These are phyloP conservation scores for Psophocarpus tetragonolobus DNA, from an alignment of 306 rosid species.

Conservation along the genomic window DNA sequence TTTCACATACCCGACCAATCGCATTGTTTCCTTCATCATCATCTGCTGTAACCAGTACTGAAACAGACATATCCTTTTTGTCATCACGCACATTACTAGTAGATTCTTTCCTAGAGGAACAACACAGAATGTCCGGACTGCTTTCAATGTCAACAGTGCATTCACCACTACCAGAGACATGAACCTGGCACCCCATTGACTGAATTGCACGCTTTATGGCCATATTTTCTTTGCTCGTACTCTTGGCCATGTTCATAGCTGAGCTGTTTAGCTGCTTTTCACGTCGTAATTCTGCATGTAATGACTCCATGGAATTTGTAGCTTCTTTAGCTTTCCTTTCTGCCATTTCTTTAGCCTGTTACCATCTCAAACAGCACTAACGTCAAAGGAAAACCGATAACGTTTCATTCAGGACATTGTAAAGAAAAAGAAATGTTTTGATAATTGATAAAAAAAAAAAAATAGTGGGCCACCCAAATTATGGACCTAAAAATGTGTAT, in stretches of 20 bases:
- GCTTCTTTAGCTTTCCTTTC: conserved; percentile 75
- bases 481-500: background rate
- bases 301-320: conserved; percentile 53
- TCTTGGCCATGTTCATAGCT: conserved; percentile 53
- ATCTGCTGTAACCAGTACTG: conserved; percentile 46
- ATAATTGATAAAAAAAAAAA: conserved; percentile 18
- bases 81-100: conserved; percentile 42
- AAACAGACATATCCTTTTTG: conserved; percentile 52
- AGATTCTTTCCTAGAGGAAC: conserved; percentile 49
- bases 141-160: conserved; percentile 71
- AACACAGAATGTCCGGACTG: conserved; percentile 35
- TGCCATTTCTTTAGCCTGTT: conserved; percentile 83
- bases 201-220: conserved; percentile 87
- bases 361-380: conserved; percentile 21
- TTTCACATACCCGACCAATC: conserved; percentile 63
- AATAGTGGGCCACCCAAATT: background rate
- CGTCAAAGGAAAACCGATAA: conserved; percentile 16
- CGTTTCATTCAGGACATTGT: conserved; percentile 8
- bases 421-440: conserved; percentile 11
- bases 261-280: conserved; percentile 73
- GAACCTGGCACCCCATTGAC: conserved; percentile 86
- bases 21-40: conserved; percentile 48
- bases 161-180: conserved; percentile 68
- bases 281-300: conserved; percentile 62
- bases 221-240: conserved; percentile 65